Percentiles rank a stretch among this genome's conserved stretches.
phyloP scores from a whole-genome alignment of 495 filamentous ascomycete genomes.

The Venustampulla echinocandica region DNA sequence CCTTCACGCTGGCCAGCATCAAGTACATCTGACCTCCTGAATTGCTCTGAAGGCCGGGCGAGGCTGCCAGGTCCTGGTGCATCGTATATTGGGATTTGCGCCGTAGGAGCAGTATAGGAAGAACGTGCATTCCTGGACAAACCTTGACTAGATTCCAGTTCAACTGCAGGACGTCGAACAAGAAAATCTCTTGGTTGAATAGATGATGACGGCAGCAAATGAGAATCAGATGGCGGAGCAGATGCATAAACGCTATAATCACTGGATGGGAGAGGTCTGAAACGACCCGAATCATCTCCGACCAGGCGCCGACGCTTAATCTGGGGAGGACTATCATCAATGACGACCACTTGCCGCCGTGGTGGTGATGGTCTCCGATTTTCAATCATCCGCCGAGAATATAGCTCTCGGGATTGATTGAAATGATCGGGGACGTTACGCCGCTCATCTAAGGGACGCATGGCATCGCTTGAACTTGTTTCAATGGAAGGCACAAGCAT shows the following conservation, averaged over 20 bases:
- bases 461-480: conserved; percentile 23
- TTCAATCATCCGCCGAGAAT: conserved; percentile 14
- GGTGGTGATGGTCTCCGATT: conserved; percentile 7
- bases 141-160: conserved; percentile 18
- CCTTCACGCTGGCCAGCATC: conserved; percentile 1
- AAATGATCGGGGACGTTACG: conserved; percentile 3
- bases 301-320: conserved; percentile 21
- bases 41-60: conserved; percentile 4
- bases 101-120: conserved; percentile 4
- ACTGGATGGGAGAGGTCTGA: conserved; percentile 17
- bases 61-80: conserved; percentile 11
- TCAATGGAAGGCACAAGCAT: conserved; percentile 35
- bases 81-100: conserved; percentile 20
- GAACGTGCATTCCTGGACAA: conserved; percentile 10
- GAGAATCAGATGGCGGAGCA: conserved; percentile 18
- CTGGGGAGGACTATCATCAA: conserved; percentile 21
- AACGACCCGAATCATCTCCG: conserved; percentile 18
- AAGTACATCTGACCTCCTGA: conserved; percentile 8
- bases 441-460: conserved; percentile 4
- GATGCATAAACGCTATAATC: conserved; percentile 10
- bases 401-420: conserved; percentile 9
- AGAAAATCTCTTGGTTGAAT: conserved; percentile 12
- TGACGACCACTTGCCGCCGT: conserved; percentile 14
- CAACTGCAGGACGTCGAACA: conserved; percentile 6
- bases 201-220: conserved; percentile 17